A percentile compares a stretch with the other conserved stretches of the same genome.
Evolutionary conservation across 306 rosid genomes (phyloP).

Genomic region (Casuarina equisetifolia): DNA sequence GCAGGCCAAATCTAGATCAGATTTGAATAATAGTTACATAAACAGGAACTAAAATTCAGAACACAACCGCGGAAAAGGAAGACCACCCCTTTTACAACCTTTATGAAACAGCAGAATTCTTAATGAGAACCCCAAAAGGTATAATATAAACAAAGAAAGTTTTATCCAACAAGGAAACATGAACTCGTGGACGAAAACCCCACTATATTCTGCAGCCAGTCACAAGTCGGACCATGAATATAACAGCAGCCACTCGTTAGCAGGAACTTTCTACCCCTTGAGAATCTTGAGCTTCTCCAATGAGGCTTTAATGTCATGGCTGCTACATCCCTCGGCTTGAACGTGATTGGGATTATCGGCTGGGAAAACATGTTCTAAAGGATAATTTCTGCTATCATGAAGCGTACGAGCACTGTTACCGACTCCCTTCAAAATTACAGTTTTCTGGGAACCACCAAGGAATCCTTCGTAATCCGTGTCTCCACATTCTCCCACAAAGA

Average conservation of each 20-base stretch:
- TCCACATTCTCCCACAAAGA: constrained; percentile 55
- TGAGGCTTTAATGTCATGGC: constrained; percentile 32
- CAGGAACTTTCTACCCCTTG: constrained; percentile 8
- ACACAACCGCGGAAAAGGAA: background rate
- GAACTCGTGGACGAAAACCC: background rate
- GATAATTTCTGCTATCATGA: constrained; percentile 43
- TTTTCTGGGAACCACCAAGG: constrained; percentile 52
- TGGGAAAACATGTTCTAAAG: constrained; percentile 39
- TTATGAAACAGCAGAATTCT: background rate
- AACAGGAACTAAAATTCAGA: background rate
- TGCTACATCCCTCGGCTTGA: constrained; percentile 35
- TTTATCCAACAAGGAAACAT: background rate
- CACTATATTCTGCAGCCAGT: background rate
- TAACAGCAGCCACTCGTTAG: background rate
- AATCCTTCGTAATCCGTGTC: constrained; percentile 62
- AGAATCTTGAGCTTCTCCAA: constrained; percentile 46
- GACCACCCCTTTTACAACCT: background rate
- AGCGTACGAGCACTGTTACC: constrained; percentile 33
- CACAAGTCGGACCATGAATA: background rate
- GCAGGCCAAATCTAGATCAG: background rate
- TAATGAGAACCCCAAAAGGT: too few relatives aligned
- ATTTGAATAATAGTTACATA: background rate
- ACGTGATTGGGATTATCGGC: constrained; percentile 39
- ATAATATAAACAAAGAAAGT: background rate
- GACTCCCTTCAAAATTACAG: constrained; percentile 40